Evolutionary conservation across 768 basidiomycete species (phyloP).

Genomic region (Ramaria sp.): DNA sequence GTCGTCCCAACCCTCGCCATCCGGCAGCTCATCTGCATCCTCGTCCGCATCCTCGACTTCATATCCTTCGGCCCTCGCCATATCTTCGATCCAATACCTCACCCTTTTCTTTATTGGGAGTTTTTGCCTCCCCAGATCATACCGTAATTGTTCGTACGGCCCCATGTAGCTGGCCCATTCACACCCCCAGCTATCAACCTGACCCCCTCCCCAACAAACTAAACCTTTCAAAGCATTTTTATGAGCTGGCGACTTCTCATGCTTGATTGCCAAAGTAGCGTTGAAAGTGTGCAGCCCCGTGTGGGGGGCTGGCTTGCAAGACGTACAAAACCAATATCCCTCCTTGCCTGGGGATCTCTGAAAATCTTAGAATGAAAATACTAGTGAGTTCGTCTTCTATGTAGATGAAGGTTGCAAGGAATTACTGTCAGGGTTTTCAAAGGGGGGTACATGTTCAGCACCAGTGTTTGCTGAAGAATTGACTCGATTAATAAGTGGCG

Average conservation of each 20-base stretch:
- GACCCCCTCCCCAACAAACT: neutral
- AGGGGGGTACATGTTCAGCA: neutral
- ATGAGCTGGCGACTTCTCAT: neutral
- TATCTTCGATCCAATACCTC: neutral
- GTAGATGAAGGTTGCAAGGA: neutral
- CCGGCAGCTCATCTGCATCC: neutral
- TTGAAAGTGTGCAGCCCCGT: neutral
- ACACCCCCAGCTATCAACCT: neutral
- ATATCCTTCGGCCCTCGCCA: neutral
- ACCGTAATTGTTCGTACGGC: neutral
- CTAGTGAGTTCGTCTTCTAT: neutral
- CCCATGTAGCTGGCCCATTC: neutral
- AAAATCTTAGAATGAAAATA: neutral
- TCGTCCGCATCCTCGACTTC: conserved; percentile 4
- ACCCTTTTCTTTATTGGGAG: neutral
- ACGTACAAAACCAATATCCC: neutral
- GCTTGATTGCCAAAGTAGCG: neutral
- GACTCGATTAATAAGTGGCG: neutral
- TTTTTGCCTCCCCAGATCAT: neutral
- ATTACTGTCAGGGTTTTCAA: neutral
- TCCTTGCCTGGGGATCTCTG: neutral
- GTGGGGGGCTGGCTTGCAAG: neutral
- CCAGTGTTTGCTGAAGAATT: neutral
- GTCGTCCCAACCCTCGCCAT: neutral
- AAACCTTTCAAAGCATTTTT: neutral